Evolutionary conservation across 2,329 filamentous ascomycete species (phyloP).

Genomic region (Phoma sp.): DNA sequence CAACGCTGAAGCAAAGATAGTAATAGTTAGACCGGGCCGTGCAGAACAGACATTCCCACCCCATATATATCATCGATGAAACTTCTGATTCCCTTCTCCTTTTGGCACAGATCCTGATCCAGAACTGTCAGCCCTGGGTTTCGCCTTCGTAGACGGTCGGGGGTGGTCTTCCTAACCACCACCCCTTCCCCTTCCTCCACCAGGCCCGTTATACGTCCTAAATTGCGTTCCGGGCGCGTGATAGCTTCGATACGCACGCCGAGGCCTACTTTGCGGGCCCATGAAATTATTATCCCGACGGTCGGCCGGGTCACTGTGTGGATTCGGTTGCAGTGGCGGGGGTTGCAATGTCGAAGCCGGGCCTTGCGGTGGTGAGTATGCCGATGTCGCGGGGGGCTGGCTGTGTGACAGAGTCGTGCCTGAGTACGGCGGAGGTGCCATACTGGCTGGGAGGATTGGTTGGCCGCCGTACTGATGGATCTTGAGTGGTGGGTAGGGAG

Average conservation of each 20-base stretch:
- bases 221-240: slow-evolving; percentile 47
- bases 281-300: slow-evolving; percentile 22
- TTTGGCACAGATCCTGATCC: too few species aligned
- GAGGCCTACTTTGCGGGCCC: slow-evolving; percentile 35
- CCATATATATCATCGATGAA: slow-evolving; percentile 14
- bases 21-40: not conserved
- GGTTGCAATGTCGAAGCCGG: slow-evolving; percentile 17
- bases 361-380: slow-evolving; percentile 31
- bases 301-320: slow-evolving; percentile 33
- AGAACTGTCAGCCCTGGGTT: too few species aligned
- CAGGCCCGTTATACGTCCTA: slow-evolving; percentile 42
- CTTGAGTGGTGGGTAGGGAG: slow-evolving; percentile 43
- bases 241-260: slow-evolving; percentile 41
- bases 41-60: too few species aligned
- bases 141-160: too few species aligned
- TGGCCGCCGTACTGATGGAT: slow-evolving; percentile 51
- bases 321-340: slow-evolving; percentile 16
- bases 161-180: slow-evolving; percentile 24
- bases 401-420: slow-evolving; percentile 24
- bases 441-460: slow-evolving; percentile 49
- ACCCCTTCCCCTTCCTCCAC: slow-evolving; percentile 29
- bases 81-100: too few species aligned
- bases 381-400: slow-evolving; percentile 17
- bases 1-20: slow-evolving; percentile 18
- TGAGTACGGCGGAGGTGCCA: slow-evolving; percentile 40